Evolutionary conservation across 495 filamentous ascomycete genomes (phyloP).

Genomic region (Xylaria flabelliformis): DNA sequence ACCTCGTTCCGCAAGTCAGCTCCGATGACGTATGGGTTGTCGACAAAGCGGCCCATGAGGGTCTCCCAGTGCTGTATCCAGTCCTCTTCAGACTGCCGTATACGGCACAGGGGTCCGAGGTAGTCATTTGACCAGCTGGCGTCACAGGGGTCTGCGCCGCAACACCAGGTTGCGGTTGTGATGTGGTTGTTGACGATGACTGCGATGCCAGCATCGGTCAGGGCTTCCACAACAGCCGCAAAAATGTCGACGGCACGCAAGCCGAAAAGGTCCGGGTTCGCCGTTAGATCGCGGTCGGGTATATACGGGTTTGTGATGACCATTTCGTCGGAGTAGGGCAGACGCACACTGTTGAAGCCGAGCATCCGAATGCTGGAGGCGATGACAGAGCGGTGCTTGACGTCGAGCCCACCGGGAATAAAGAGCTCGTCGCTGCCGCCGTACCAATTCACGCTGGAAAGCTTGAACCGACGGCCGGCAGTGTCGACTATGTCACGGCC

Average conservation of each 20-base stretch:
- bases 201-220: conserved; percentile 63
- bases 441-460: conserved; percentile 69
- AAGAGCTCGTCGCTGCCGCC: conserved; percentile 65
- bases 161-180: conserved; percentile 66
- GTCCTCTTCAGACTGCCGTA: conserved; percentile 61
- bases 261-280: conserved; percentile 61
- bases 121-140: conserved; percentile 64
- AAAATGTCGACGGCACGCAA: conserved; percentile 61
- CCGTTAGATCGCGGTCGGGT: conserved; percentile 51
- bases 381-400: conserved; percentile 62
- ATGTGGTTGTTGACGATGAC: conserved; percentile 70
- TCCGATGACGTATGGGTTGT: conserved; percentile 62
- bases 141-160: conserved; percentile 65
- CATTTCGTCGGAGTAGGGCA: conserved; percentile 69
- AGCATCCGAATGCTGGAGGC: conserved; percentile 57
- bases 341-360: conserved; percentile 68
- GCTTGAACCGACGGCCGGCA: conserved; percentile 56
- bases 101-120: conserved; percentile 57
- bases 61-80: conserved; percentile 67
- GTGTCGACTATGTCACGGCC: conserved; percentile 64
- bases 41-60: conserved; percentile 58
- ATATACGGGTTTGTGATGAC: conserved; percentile 60
- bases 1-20: conserved; percentile 68
- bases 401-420: conserved; percentile 64
- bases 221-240: conserved; percentile 56